Evolutionary conservation across 495 filamentous ascomycete genomes (phyloP), one percentile per base, ranked within the genome.

Genomic region (Umbilicaria muhlenbergii): DNA sequence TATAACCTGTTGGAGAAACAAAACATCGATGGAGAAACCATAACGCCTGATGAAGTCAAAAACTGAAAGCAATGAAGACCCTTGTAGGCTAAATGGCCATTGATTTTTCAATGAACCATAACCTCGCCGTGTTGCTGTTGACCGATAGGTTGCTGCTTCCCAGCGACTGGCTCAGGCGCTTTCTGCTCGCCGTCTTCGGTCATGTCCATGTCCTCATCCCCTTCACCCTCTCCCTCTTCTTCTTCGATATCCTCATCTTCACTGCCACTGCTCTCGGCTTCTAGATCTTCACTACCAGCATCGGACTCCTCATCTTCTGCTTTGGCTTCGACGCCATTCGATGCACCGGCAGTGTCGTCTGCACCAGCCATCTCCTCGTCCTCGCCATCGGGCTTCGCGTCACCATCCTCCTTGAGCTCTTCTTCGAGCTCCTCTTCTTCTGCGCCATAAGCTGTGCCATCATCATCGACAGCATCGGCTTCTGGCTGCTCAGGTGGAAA

Each of bases 401-500:
- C 69, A 48, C 76, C 71, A 28, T 65, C 62, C 5, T 77, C 74
- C 45, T 74, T 61, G 51, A 79, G 72, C 56, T 79, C 77, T 59
- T 71, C 50, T 47, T 73, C 49, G 60, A 75, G 48, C 53, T 73
- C 24, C 65, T 73, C 10, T 48, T 79, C 58, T 32, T 98, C 91
- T 28, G 81, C 84, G 44, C 89, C 91, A 56, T 96, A 98, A 44
- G 80, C 73, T 14, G 77, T 68, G 36, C 71, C 85, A 54, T 94
- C 91, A 50, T 95, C 91, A 17, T 78, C 83, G 39, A 77, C 73
- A 38, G 74, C 67, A 56, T 98, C 91, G 39, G 86, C 91, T 57
- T 96, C 92, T 16, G 92, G 88, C 64, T 98, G 91, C 57, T 96
- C 91, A 41, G 91, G 91, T 8, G 91, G 91, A 62, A 85, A 96